Evolutionary conservation across 768 basidiomycete species (phyloP).

Genomic region (Phanerodontia chrysosporium): DNA sequence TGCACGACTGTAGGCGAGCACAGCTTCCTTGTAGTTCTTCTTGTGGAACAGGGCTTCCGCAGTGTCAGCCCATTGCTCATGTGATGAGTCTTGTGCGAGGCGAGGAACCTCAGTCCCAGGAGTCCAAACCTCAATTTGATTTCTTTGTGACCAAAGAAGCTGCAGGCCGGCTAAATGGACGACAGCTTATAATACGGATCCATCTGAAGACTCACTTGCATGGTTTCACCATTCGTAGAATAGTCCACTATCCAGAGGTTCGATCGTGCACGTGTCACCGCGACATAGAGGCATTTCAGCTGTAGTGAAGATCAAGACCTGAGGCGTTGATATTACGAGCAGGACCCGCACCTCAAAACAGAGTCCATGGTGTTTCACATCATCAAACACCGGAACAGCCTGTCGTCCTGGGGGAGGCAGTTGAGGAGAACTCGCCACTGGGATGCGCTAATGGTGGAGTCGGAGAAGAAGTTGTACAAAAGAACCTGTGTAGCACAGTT

Average conservation of each 20-base stretch:
- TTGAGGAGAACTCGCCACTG: slow-evolving; percentile 63
- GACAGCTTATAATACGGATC: not conserved
- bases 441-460: slow-evolving; percentile 44
- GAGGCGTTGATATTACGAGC: not conserved
- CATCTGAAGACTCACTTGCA: slow-evolving; percentile 40
- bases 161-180: slow-evolving; percentile 18
- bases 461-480: slow-evolving; percentile 71
- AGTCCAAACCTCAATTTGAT: slow-evolving; percentile 43
- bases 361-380: slow-evolving; percentile 46
- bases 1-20: slow-evolving; percentile 51
- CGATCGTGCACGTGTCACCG: slow-evolving; percentile 63
- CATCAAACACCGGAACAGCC: slow-evolving; percentile 42
- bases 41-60: slow-evolving; percentile 38
- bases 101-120: slow-evolving; percentile 46
- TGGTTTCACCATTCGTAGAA: slow-evolving; percentile 51
- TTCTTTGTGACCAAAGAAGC: slow-evolving; percentile 46
- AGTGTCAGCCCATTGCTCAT: slow-evolving; percentile 41
- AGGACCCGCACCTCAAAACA: slow-evolving; percentile 48
- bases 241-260: slow-evolving; percentile 69
- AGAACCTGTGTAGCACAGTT: slow-evolving; percentile 45
- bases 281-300: slow-evolving; percentile 70
- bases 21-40: slow-evolving; percentile 47
- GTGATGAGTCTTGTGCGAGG: slow-evolving; percentile 49
- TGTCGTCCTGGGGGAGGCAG: slow-evolving; percentile 22
- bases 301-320: slow-evolving; percentile 19